Percentiles rank a stretch among this genome's conserved stretches.
phyloP scores from a whole-genome alignment of 352 stramenopile species.

The Phytophthora kernoviae region DNA sequence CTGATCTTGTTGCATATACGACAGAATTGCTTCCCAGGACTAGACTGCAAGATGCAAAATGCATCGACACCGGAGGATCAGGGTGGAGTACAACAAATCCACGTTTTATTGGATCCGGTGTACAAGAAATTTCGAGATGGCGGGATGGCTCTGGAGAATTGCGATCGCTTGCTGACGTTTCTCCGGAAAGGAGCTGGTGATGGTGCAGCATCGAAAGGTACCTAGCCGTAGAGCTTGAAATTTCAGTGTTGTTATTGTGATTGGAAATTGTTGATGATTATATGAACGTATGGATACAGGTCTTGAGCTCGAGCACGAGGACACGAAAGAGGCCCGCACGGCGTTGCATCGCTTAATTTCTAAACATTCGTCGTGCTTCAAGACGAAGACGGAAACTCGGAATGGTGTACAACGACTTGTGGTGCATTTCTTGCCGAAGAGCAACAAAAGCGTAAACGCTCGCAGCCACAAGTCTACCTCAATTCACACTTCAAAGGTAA shows the following conservation, averaged over 20 bases:
- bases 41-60: constrained; percentile 68
- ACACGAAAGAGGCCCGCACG: constrained; percentile 68
- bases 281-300: constrained; percentile 19
- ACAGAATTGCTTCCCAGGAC: constrained; percentile 66
- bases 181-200: constrained; percentile 60
- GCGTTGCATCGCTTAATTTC: constrained; percentile 68
- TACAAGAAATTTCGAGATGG: constrained; percentile 71
- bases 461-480: constrained; percentile 54
- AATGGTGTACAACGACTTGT: constrained; percentile 51
- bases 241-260: not conserved
- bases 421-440: constrained; percentile 67
- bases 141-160: constrained; percentile 56
- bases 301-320: constrained; percentile 58
- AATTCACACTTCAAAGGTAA: constrained; percentile 72
- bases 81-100: constrained; percentile 35
- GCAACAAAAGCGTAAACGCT: constrained; percentile 76
- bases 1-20: not conserved
- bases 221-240: not conserved
- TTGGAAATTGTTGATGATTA: not conserved
- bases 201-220: constrained; percentile 40
- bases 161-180: constrained; percentile 51
- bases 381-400: constrained; percentile 65
- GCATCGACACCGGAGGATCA: constrained; percentile 5
- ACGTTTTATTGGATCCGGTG: constrained; percentile 64
- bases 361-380: constrained; percentile 57